Percentiles rank a stretch among this genome's conserved stretches.
Evolutionary conservation across 1,284 basidiomycete species (phyloP).

Genomic region (Cutaneotrichosporon sp.): DNA sequence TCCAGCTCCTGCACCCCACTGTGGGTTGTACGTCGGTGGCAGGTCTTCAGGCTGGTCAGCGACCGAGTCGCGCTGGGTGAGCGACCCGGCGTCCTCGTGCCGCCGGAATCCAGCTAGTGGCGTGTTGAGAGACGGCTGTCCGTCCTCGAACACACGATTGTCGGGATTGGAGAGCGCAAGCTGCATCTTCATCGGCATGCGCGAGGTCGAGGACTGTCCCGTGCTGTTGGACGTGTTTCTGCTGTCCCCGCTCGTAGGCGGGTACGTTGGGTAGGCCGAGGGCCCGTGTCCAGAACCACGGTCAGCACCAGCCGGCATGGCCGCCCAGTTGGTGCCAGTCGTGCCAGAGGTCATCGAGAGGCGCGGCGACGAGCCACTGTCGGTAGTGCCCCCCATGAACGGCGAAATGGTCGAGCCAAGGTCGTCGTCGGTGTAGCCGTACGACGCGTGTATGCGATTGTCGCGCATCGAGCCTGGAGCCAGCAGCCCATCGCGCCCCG

Average conservation of each 20-base stretch:
- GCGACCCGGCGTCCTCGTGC: constrained; percentile 45
- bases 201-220: neutral
- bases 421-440: constrained; percentile 17
- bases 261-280: neutral
- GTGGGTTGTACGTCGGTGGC: constrained; percentile 44
- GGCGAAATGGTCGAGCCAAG: constrained; percentile 35
- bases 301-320: neutral
- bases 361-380: neutral
- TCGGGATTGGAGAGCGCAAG: constrained; percentile 12
- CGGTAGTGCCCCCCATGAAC: constrained; percentile 29
- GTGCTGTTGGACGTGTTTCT: neutral
- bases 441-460: constrained; percentile 2
- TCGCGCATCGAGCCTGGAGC: constrained; percentile 8
- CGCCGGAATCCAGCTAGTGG: constrained; percentile 25
- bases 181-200: constrained; percentile 12
- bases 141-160: constrained; percentile 13
- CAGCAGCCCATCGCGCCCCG: neutral
- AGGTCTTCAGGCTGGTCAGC: constrained; percentile 47
- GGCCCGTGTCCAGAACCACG: neutral
- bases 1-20: constrained; percentile 28
- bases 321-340: neutral
- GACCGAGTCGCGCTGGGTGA: constrained; percentile 13
- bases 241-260: neutral
- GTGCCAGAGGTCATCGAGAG: neutral
- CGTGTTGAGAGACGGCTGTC: constrained; percentile 34